Evolutionary conservation across 495 filamentous ascomycete genomes (phyloP), one percentile per base, ranked within the genome.

Genomic region (Aspergillus haitiensis): DNA sequence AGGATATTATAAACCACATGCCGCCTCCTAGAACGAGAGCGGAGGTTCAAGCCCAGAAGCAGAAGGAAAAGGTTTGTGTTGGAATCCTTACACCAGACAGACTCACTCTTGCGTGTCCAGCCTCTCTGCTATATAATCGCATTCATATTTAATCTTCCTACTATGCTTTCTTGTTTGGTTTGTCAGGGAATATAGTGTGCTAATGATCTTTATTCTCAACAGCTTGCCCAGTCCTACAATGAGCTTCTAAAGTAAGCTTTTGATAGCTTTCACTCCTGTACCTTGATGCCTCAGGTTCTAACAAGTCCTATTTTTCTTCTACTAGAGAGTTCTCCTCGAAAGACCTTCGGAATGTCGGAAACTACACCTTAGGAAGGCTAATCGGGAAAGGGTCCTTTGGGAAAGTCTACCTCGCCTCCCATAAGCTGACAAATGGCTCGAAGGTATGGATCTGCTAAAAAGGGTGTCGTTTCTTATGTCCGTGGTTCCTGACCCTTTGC

Each of bases 321-420:
- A 98, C 32, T 70, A 98, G 93, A 74, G 92, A 98, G 74, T 98
- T 98, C 78, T 90, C 91, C 49, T 92, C 90, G 62, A 90, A 89
- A 68, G 95, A 98, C 58, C 83, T 98, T 52, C 86, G 87, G 59
- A 88, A 84, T 40, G 94, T 98, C 57, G 94, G 94, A 52, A 98
- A 98, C 74, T 98, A 98, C 75, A 86, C 88, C 35, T 78, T 98
- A 15, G 94, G 93, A 36, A 85, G 87, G 53, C 79, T 98, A 50
- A 97, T 98, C 68, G 94, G 94, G 52, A 98, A 98, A 70, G 94
- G 94, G 37, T 96, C 91, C 49, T 98, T 98, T 76, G 94, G 94
- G 64, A 98, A 97, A 77, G 94, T 98, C 57, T 98, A 98, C 71
- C 83, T 98, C 62, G 94, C 95, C 56, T 87, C 88, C 27, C 94